Evolutionary conservation across 1,284 basidiomycete species (phyloP).

Genomic region (Mrakiaceae sp.): DNA sequence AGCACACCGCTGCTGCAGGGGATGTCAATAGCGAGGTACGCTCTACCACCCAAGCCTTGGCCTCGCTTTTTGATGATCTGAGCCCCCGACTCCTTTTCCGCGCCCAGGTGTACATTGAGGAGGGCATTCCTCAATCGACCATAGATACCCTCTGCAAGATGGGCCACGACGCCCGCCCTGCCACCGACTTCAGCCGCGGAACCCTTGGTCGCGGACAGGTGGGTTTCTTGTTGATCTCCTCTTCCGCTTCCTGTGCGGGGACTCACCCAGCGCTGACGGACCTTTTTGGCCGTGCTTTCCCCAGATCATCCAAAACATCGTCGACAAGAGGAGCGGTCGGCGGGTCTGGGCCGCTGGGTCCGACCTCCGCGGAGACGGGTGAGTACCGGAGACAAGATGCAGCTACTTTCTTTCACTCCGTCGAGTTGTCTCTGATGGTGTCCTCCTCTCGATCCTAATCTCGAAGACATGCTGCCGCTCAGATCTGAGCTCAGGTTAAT

Average conservation of each 20-base stretch:
- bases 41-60: too few relatives aligned
- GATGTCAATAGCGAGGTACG: constrained; percentile 58
- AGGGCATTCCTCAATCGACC: constrained; percentile 55
- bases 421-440: background rate
- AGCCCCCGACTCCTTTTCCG: constrained; percentile 17
- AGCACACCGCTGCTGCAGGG: constrained; percentile 40
- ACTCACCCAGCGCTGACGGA: background rate
- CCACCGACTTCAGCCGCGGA: constrained; percentile 50
- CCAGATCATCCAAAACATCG: constrained; percentile 67
- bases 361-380: constrained; percentile 58
- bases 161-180: constrained; percentile 68
- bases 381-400: too few relatives aligned
- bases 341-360: constrained; percentile 79
- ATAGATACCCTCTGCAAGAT: constrained; percentile 58
- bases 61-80: background rate
- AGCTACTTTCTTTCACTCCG: background rate
- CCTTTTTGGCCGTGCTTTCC: too few relatives aligned
- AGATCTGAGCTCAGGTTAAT: constrained; percentile 44
- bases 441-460: too few relatives aligned
- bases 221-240: constrained; percentile 15
- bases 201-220: constrained; percentile 78
- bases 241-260: constrained; percentile 6
- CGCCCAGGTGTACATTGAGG: constrained; percentile 64
- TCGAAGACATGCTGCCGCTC: constrained; percentile 67
- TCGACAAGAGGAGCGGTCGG: constrained; percentile 48